Percentiles rank a stretch among this genome's conserved stretches.
These are phyloP conservation scores for Triticum aestivum DNA, from an alignment of 176 grass and related monocot genomes.

Conservation along the genomic window IWGSC_CS_RefSeq_v2.1 NC_057806.1:609587141-609587640, in stretches of 20 bases:
- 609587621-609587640: constrained; percentile 24
- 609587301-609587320: neutral
- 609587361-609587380: neutral
- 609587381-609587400: too few relatives aligned
- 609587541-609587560: neutral
- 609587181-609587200: neutral
- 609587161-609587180: too few relatives aligned
- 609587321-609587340: neutral
- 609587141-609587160: too few relatives aligned
- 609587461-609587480: neutral
- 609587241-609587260: too few relatives aligned
- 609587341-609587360: neutral
- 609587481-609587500: constrained; percentile 4
- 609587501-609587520: too few relatives aligned
- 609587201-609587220: neutral
- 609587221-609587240: neutral
- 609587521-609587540: too few relatives aligned
- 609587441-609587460: neutral
- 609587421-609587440: neutral
- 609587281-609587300: neutral
- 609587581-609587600: neutral
- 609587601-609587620: constrained; percentile 16
- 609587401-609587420: neutral
- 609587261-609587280: too few relatives aligned
- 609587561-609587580: neutral